Evolutionary conservation across 805 yeast genomes (phyloP).

Genomic region (Candida manassasensis): DNA sequence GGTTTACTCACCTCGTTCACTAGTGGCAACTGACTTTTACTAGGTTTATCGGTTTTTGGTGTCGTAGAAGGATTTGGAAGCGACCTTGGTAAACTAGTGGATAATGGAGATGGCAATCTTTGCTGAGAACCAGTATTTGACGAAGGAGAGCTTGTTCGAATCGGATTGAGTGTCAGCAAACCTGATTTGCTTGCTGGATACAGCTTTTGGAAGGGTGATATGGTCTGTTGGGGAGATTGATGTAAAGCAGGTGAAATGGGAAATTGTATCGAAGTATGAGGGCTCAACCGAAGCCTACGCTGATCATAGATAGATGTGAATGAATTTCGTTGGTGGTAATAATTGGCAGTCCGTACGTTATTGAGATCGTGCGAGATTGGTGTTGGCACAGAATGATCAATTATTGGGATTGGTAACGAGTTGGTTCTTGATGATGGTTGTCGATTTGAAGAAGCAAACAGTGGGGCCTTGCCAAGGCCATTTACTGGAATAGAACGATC

Average conservation of each 20-base stretch:
- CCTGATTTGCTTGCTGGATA: constrained; percentile 6
- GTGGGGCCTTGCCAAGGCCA: too few relatives aligned
- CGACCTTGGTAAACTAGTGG: constrained; percentile 5
- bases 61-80: constrained; percentile 2
- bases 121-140: constrained; percentile 1
- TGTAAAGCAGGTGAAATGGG: not conserved
- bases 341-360: constrained; percentile 2
- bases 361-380: constrained; percentile 1
- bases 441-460: not conserved
- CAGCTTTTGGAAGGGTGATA: constrained; percentile 4
- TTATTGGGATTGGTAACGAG: constrained; percentile 18
- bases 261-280: constrained; percentile 1
- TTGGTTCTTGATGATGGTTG: constrained; percentile 13
- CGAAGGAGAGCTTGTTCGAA: constrained; percentile 3
- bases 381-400: constrained; percentile 9
- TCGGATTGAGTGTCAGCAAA: constrained; percentile 1
- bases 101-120: constrained; percentile 6
- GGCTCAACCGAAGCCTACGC: constrained; percentile 1
- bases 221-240: not conserved
- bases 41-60: constrained; percentile 1
- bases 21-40: constrained; percentile 28
- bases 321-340: constrained; percentile 16
- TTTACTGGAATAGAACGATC: too few relatives aligned
- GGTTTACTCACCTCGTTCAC: constrained; percentile 34
- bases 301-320: constrained; percentile 16